phyloP scores from a whole-genome alignment of 2,329 filamentous ascomycete genomes.

The Epichloe sylvatica region DNA sequence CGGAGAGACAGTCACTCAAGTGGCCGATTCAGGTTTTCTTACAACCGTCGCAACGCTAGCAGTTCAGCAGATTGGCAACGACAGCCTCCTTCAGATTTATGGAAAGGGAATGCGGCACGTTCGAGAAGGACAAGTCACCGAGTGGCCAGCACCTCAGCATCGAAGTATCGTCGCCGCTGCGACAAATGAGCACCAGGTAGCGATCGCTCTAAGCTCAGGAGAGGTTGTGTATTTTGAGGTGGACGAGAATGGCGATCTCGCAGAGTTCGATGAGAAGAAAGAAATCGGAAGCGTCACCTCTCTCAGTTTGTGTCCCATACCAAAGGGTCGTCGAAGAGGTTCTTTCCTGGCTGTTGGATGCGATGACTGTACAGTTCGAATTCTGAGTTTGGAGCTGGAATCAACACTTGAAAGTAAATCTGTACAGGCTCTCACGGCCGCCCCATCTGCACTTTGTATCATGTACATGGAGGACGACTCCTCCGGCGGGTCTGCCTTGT shows the following conservation, averaged over 20 bases:
- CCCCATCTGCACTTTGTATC: conserved; percentile 76
- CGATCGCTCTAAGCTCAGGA: conserved; percentile 82
- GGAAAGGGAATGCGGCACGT: conserved; percentile 91
- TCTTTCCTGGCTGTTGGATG: conserved; percentile 92
- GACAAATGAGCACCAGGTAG: conserved; percentile 89
- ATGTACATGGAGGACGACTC: conserved; percentile 93
- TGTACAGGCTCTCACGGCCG: conserved; percentile 81
- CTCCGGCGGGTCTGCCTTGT: conserved; percentile 77
- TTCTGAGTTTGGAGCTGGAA: conserved; percentile 79
- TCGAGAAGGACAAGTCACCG: conserved; percentile 62
- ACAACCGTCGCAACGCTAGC: conserved; percentile 79
- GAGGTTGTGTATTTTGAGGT: conserved; percentile 98
- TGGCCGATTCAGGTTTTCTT: conserved; percentile 83
- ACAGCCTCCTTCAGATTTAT: conserved; percentile 85
- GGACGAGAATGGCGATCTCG: conserved; percentile 77
- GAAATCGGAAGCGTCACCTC: conserved; percentile 91
- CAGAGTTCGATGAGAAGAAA: conserved; percentile 88
- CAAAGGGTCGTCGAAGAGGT: conserved; percentile 71
- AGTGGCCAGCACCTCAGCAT: conserved; percentile 88
- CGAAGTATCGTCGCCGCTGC: conserved; percentile 88
- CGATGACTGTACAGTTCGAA: conserved; percentile 88
- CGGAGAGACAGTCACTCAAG: conserved; percentile 91
- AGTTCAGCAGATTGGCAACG: conserved; percentile 85
- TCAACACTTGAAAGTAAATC: conserved; percentile 86
- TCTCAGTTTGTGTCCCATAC: conserved; percentile 79